Percentiles rank a stretch among this genome's conserved stretches.
These are phyloP conservation scores for Vickermania spadyakhi DNA, from an alignment of 208 protist genomes.

Conservation along the genomic window DNA sequence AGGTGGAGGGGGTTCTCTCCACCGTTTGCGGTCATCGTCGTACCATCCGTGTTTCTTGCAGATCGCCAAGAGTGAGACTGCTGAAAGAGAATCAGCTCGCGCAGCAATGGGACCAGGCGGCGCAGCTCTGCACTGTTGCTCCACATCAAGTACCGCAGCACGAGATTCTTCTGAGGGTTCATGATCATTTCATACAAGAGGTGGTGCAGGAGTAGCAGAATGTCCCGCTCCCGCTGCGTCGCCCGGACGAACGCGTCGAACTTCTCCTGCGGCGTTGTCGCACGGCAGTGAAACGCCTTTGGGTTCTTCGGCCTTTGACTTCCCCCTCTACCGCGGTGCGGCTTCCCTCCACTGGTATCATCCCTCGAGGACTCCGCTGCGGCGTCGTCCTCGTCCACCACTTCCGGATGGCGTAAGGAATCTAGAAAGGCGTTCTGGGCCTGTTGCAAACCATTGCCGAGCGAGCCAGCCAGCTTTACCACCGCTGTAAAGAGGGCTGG, in stretches of 20 bases:
- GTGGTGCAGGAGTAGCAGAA: neutral
- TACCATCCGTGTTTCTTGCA: too few species aligned
- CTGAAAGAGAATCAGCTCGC: neutral
- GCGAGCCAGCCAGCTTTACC: neutral
- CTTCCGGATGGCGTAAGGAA: too few species aligned
- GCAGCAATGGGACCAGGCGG: neutral
- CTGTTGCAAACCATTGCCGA: neutral
- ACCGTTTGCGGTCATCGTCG: too few species aligned
- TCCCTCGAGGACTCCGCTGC: neutral
- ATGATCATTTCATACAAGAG: neutral
- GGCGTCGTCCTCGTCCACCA: neutral
- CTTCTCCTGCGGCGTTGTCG: neutral
- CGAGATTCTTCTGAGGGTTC: neutral
- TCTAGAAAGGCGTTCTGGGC: too few species aligned
- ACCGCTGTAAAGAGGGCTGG: neutral
- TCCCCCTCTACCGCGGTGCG: neutral
- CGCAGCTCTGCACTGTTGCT: neutral
- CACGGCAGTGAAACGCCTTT: too few species aligned
- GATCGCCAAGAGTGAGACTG: too few species aligned
- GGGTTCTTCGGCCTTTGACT: too few species aligned
- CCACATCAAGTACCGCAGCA: neutral
- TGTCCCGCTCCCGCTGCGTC: neutral
- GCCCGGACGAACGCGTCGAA: neutral
- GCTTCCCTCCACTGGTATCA: neutral
- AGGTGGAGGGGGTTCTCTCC: too few species aligned